Conservation (phyloP, 108 stramenopile species). For the Cyclotella sp. region DNA sequence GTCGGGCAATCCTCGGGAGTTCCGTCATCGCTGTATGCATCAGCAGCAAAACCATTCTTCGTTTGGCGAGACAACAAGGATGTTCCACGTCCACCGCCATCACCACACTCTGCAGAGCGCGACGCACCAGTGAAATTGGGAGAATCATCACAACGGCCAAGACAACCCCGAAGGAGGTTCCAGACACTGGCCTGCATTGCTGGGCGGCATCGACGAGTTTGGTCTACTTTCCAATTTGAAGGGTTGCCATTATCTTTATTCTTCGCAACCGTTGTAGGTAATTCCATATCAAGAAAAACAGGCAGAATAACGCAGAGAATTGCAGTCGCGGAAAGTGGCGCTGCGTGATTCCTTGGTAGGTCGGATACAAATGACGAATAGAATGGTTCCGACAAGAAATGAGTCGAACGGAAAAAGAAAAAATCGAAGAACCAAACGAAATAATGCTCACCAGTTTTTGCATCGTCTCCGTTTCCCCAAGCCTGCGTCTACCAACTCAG, state of each 20-base stretch:
- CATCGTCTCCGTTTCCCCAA: conserved; percentile 14
- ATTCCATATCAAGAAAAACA: conserved; percentile 44
- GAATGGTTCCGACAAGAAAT: neutral
- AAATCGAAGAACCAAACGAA: neutral
- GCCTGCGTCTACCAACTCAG: conserved; percentile 8
- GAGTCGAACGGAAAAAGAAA: neutral
- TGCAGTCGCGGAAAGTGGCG: conserved; percentile 59
- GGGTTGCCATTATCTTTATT: neutral
- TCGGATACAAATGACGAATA: neutral
- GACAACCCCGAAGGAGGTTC: conserved; percentile 61
- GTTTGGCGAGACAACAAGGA: conserved; percentile 33
- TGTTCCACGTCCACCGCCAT: conserved; percentile 21
- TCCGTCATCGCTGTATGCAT: neutral
- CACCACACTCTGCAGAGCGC: conserved; percentile 3
- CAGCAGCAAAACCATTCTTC: neutral
- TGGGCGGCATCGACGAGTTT: conserved; percentile 26
- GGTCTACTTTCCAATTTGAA: neutral
- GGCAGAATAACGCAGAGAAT: conserved; percentile 67
- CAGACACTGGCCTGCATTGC: conserved; percentile 54
- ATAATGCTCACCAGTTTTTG: conserved; percentile 22
- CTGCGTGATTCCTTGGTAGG: conserved; percentile 27
- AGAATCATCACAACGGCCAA: conserved; percentile 53
- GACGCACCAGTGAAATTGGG: conserved; percentile 32
- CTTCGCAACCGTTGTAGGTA: conserved; percentile 22
- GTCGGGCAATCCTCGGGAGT: conserved; percentile 5